Base-by-base conservation (phyloP, 805 yeast species). In the Candida corydali region DNA sequence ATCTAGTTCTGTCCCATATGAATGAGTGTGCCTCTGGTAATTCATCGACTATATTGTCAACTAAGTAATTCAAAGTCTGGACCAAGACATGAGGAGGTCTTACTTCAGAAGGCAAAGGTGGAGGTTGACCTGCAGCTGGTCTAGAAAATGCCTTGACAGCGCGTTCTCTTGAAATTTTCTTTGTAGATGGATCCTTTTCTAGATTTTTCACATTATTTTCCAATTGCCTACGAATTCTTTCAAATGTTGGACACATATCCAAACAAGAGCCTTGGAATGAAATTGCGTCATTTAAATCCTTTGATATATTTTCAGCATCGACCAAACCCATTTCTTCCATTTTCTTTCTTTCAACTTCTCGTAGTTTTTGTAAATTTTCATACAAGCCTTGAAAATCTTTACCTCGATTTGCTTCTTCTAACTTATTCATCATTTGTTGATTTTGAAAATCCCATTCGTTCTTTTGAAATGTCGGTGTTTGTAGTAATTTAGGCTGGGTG, bases 111-210 rank as follows among this genome's bases (percentile, higher is more conserved):
- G 98, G 99, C 40, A 93, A 65, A 3, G 98, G 95, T 2, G 97
- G 98, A 1, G 96, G 95, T 49, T 93, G 96, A 5, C 98, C 98
- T 0, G 98, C 97, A 12, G 95, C 96, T 0, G 99, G 97, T 49
- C 99, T 70, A 16, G 95, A 84, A 54, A 93, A 93, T 1, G 96
- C 94, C 59, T 93, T 93, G 5, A 93, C 75, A 0, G 97, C 96
- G 30, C 69, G 64, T 0, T 52, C 51, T 19, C 75, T 56, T 0
- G 86, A 70, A 5, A 87, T 82, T 43, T 64, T 71, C 3, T 77
- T 69, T 0, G 63, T 63, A 1, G 41, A 41, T 2, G 80, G 75
- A 42, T 82, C 87, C 44, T 70, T 80, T 60, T 93, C 98, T 48
- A 81, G 70, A 8, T 73, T 68, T 39, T 85, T 82, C 25, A 88